Evolutionary conservation across 2,329 filamentous ascomycete genomes (phyloP).

Genomic region (Xylariaceae sp.): DNA sequence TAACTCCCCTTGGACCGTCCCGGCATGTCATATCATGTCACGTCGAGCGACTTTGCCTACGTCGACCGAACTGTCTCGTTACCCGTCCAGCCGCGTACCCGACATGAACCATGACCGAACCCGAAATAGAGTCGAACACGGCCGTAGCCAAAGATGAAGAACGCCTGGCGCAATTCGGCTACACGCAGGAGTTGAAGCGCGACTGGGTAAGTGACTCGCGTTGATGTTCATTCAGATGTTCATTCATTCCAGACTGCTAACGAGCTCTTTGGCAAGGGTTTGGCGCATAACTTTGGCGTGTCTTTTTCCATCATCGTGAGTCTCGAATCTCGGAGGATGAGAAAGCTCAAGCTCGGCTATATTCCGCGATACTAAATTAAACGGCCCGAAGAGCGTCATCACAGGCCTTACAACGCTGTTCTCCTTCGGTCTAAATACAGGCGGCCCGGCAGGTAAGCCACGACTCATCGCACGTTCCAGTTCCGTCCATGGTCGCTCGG

Average conservation of each 20-base stretch:
- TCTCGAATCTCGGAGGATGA: conserved; percentile 3
- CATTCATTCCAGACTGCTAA: not conserved
- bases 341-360: not conserved
- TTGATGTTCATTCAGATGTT: not conserved
- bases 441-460: conserved; percentile 40
- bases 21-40: not conserved
- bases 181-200: conserved; percentile 53
- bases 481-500: not conserved
- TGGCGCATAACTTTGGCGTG: conserved; percentile 56
- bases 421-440: conserved; percentile 49
- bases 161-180: conserved; percentile 50
- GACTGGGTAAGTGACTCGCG: conserved; percentile 40
- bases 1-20: not conserved
- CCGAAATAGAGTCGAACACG: conserved; percentile 25
- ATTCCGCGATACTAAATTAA: not conserved
- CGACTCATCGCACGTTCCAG: not conserved
- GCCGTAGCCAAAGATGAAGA: conserved; percentile 41
- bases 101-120: conserved; percentile 12
- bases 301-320: conserved; percentile 56
- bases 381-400: conserved; percentile 46
- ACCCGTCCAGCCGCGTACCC: not conserved
- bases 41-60: not conserved
- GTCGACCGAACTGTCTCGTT: not conserved
- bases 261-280: conserved; percentile 25
- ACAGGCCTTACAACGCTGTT: conserved; percentile 56